A percentile compares a stretch with the other conserved stretches of the same genome.
Evolutionary conservation across 768 basidiomycete species (phyloP).

Genomic region (Xerocomellus chrysenteron): DNA sequence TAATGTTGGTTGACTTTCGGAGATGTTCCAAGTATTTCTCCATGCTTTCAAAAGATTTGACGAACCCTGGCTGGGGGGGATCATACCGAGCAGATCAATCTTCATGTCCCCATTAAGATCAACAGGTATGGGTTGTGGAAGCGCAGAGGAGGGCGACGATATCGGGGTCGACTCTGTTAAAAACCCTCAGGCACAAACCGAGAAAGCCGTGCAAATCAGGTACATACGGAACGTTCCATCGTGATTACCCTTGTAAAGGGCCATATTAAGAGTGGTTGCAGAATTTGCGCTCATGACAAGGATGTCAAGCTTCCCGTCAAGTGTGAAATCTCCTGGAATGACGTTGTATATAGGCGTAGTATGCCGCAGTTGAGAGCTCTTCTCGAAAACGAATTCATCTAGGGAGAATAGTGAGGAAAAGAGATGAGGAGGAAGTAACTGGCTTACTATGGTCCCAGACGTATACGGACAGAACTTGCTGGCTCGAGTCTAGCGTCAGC

Average conservation of each 20-base stretch:
- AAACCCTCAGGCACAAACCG: neutral
- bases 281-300: slow-evolving; percentile 77
- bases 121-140: slow-evolving; percentile 80
- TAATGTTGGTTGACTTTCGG: slow-evolving; percentile 47
- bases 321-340: slow-evolving; percentile 91
- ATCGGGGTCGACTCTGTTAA: slow-evolving; percentile 38
- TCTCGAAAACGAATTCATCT: slow-evolving; percentile 61
- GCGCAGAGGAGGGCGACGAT: slow-evolving; percentile 58
- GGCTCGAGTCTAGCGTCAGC: slow-evolving; percentile 71
- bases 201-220: neutral
- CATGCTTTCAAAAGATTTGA: slow-evolving; percentile 59
- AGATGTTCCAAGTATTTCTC: slow-evolving; percentile 77
- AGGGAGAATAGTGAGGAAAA: slow-evolving; percentile 3
- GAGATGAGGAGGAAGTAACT: neutral
- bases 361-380: slow-evolving; percentile 54
- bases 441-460: slow-evolving; percentile 80
- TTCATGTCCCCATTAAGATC: slow-evolving; percentile 88
- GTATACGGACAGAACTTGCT: slow-evolving; percentile 72
- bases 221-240: slow-evolving; percentile 65
- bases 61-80: slow-evolving; percentile 39
- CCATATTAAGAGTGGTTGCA: slow-evolving; percentile 57
- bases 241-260: slow-evolving; percentile 64
- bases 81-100: slow-evolving; percentile 80
- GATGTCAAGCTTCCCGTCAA: slow-evolving; percentile 87
- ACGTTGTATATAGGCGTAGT: slow-evolving; percentile 67